Base-by-base conservation (phyloP, 2,329 filamentous ascomycete species). In the Neoscytalidium dimidiatum region DNA sequence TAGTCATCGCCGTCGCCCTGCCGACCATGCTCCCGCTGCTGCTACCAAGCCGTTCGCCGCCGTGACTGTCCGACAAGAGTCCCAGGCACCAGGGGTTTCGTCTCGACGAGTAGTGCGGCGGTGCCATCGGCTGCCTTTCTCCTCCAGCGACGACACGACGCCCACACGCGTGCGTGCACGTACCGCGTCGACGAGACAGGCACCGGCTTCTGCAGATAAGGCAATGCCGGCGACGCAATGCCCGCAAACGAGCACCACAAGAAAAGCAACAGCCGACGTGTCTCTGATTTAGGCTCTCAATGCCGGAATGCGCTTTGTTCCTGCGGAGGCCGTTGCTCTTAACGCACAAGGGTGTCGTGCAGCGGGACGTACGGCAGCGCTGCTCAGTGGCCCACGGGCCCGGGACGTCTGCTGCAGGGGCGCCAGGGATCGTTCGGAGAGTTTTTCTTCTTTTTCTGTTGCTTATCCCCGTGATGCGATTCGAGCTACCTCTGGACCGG, bases 21-120 rank as follows among this genome's bases (percentile, higher is more conserved):
- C n/a, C n/a, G n/a, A n/a, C n/a, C n/a, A n/a, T n/a, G n/a, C n/a
- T n/a, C n/a, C 28, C 21, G 29, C 49, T 33, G 28, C 49, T 52
- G 49, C 23, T 21, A 29, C 21, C 23, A 6, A 21, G 21, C 11
- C 46, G 19, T 11, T 21, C 26, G 21, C 23, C 26, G 11, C 21
- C 41, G 41, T 44, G 19, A 8, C 41, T n/a, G 44, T 48, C 44
- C 44, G 44, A 26, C 44, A 48, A n/a, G n/a, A n/a, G n/a, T n/a
- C n/a, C 23, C 33, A 56, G 52, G 52, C n/a, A 26, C 53, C 53
- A 58, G 14, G 53, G 53, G 31, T 26, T 56, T 11, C 53, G 35
- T 23, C 19, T 58, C 17, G 53, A 43, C 6, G 23, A 13, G 38
- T 41, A 17, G 5, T 14, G 38, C 35, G 53, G 35, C 3, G 38